Evolutionary conservation across 768 basidiomycete genomes (phyloP).

Genomic region (Boletellus emodensis): DNA sequence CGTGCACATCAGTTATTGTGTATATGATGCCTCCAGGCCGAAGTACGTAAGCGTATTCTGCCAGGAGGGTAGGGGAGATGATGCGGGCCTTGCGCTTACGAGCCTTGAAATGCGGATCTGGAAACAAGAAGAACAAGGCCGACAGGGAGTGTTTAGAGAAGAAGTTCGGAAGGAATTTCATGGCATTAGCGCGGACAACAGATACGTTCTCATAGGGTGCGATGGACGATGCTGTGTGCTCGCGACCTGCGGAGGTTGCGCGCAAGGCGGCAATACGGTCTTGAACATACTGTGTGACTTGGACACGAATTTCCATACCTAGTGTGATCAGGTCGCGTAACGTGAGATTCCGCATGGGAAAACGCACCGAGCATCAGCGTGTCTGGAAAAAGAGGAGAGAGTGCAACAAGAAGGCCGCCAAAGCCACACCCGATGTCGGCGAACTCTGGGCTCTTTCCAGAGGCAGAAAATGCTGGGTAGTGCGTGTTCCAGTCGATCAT

Average conservation of each 20-base stretch:
- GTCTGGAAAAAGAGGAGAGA: constrained; percentile 89
- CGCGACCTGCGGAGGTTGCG: constrained; percentile 41
- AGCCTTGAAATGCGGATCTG: constrained; percentile 97
- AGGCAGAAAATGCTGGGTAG: constrained; percentile 65
- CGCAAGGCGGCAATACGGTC: constrained; percentile 93
- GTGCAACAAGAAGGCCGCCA: constrained; percentile 84
- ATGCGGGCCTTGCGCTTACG: constrained; percentile 99
- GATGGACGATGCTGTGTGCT: constrained; percentile 22
- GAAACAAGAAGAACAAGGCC: constrained; percentile 96
- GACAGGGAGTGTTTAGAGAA: constrained; percentile 87
- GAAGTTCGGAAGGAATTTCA: constrained; percentile 98
- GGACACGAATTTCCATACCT: constrained; percentile 97
- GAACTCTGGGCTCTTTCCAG: constrained; percentile 77
- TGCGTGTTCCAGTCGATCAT: constrained; percentile 79
- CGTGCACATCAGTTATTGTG: constrained; percentile 95
- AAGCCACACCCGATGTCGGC: constrained; percentile 98
- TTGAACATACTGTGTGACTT: constrained; percentile 93
- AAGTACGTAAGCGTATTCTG: constrained; percentile 94
- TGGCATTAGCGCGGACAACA: constrained; percentile 92
- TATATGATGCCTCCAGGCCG: constrained; percentile 93
- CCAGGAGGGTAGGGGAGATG: constrained; percentile 94
- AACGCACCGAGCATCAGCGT: constrained; percentile 86
- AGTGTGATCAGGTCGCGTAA: not conserved
- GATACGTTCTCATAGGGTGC: constrained; percentile 80
- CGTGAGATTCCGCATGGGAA: not conserved